Evolutionary conservation across 306 rosid species (phyloP).

Genomic region (Quillaja saponaria): DNA sequence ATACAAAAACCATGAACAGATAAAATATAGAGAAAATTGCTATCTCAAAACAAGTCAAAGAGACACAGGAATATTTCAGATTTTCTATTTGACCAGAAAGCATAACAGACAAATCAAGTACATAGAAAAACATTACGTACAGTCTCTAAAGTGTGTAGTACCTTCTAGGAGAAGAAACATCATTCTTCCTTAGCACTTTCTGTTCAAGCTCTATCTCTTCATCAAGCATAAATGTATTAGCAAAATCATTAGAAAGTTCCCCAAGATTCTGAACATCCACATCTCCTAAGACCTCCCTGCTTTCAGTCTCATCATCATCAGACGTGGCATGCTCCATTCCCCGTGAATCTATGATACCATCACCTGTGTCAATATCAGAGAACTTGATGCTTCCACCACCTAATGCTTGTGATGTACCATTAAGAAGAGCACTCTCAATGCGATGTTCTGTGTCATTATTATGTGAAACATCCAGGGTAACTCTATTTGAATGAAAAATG

Average conservation of each 20-base stretch:
- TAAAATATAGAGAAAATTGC: too few relatives aligned
- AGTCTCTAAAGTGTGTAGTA: slow-evolving; percentile 23
- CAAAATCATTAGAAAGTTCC: slow-evolving; percentile 69
- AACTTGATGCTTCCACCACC: slow-evolving; percentile 27
- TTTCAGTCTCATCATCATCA: slow-evolving; percentile 40
- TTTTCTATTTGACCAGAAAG: too few relatives aligned
- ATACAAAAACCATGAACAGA: not conserved
- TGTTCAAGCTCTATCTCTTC: slow-evolving; percentile 94
- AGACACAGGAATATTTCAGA: too few relatives aligned
- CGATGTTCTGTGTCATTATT: slow-evolving; percentile 28
- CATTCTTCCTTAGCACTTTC: slow-evolving; percentile 51
- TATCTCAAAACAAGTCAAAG: too few relatives aligned
- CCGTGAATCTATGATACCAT: slow-evolving; percentile 25
- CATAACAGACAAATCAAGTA: not conserved
- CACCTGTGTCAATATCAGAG: slow-evolving; percentile 26
- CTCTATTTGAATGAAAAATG: slow-evolving; percentile 36
- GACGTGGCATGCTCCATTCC: slow-evolving; percentile 30
- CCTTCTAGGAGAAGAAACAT: slow-evolving; percentile 61
- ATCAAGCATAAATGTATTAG: slow-evolving; percentile 88
- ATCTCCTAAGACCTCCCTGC: slow-evolving; percentile 35
- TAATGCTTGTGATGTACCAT: slow-evolving; percentile 33
- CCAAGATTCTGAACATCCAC: slow-evolving; percentile 43
- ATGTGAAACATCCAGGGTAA: slow-evolving; percentile 24
- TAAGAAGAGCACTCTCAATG: slow-evolving; percentile 26
- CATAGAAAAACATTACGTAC: not conserved